These are phyloP conservation scores for Kentomonas sorsogonicus DNA, from an alignment of 208 protist genomes.

Conservation along the genomic window DNA sequence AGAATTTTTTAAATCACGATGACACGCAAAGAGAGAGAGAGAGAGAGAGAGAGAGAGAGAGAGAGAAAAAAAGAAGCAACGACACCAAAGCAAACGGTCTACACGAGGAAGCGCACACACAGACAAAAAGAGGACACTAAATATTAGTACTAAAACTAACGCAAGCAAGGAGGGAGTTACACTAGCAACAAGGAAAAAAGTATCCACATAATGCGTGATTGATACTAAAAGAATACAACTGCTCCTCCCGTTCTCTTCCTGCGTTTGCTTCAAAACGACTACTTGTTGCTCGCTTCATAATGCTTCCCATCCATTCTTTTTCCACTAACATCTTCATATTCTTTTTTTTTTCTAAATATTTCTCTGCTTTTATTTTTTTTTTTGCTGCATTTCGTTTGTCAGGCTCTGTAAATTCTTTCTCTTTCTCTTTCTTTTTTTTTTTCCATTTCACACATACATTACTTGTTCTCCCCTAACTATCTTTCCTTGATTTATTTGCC, in stretches of 20 bases:
- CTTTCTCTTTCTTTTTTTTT: constrained; percentile 14
- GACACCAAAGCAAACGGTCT: not conserved
- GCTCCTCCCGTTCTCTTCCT: not conserved
- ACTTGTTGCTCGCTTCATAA: not conserved
- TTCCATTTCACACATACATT: not conserved
- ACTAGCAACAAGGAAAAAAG: too few species aligned
- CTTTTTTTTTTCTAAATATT: constrained; percentile 9
- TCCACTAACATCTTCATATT: not conserved
- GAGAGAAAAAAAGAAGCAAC: not conserved
- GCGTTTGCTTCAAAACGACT: not conserved
- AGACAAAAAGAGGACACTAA: not conserved
- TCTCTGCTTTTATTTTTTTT: constrained; percentile 3
- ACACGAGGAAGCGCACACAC: not conserved
- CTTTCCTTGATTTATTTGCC: constrained; percentile 1
- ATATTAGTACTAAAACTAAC: not conserved
- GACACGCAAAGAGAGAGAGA: not conserved
- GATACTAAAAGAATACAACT: too few species aligned
- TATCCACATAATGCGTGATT: too few species aligned
- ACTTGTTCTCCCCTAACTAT: not conserved
- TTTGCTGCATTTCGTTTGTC: constrained; percentile 8
- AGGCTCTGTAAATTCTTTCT: constrained; percentile 13
- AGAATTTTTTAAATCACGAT: not conserved
- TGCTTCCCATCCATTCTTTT: not conserved
- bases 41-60: not conserved
- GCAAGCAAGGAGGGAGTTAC: not conserved